These are phyloP conservation scores for Lasiosphaeria hispida DNA, from an alignment of 495 filamentous ascomycete species.

Conservation along the genomic window DNA sequence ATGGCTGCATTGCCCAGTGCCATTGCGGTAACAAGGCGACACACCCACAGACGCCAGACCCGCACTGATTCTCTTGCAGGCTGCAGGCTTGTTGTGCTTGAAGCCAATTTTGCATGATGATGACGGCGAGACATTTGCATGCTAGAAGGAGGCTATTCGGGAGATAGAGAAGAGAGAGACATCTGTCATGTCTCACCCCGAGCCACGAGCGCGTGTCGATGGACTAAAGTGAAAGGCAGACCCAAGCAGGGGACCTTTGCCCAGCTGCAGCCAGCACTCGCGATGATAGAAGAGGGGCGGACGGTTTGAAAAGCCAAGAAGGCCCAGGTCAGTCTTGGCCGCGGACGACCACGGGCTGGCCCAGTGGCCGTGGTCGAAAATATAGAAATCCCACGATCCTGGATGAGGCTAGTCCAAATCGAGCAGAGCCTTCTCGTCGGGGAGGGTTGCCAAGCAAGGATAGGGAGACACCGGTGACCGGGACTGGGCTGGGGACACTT, in stretches of 20 bases:
- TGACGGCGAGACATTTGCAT: constrained; percentile 17
- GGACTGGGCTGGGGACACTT: constrained; percentile 11
- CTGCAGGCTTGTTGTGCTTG: constrained; percentile 8
- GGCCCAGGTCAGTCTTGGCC: constrained; percentile 4
- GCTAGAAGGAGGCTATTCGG: constrained; percentile 8
- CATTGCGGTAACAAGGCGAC: constrained; percentile 17
- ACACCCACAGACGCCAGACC: constrained; percentile 12
- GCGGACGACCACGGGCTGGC: neutral
- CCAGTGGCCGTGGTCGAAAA: constrained; percentile 4
- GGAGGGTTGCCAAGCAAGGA: constrained; percentile 25
- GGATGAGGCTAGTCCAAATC: constrained; percentile 27
- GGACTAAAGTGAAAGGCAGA: neutral
- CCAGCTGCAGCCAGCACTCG: neutral
- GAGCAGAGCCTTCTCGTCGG: constrained; percentile 14
- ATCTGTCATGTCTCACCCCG: constrained; percentile 11
- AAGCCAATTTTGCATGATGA: constrained; percentile 2
- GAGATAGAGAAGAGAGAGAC: constrained; percentile 3
- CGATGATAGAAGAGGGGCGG: neutral
- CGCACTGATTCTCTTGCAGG: constrained; percentile 1
- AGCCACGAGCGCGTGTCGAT: constrained; percentile 8
- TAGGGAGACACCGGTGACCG: constrained; percentile 28
- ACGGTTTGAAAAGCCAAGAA: constrained; percentile 5
- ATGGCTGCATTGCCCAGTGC: constrained; percentile 15
- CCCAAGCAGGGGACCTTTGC: neutral
- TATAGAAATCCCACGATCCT: constrained; percentile 18